A percentile compares a stretch with the other conserved stretches of the same genome.
These are phyloP conservation scores for Aspergillus sp. DNA, from an alignment of 2,329 filamentous ascomycete genomes.

Conservation along the genomic window DNA sequence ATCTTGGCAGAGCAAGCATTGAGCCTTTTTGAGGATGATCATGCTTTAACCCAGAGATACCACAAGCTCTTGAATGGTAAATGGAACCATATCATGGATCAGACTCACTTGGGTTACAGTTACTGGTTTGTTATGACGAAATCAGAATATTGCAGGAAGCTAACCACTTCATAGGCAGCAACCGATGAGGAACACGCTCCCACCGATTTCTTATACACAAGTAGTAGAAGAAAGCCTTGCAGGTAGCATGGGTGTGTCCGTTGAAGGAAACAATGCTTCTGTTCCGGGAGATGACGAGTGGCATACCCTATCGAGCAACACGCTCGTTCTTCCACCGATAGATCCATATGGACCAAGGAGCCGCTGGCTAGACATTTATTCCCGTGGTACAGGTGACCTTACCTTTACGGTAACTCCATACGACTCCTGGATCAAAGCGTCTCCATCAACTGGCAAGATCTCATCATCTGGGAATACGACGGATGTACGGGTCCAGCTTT, in stretches of 20 bases:
- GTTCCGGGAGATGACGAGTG: constrained; percentile 64
- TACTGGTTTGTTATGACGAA: constrained; percentile 28
- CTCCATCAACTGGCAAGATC: constrained; percentile 47
- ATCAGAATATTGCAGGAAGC: not conserved
- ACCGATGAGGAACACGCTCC: constrained; percentile 65
- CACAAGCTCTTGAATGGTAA: constrained; percentile 57
- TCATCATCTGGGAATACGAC: constrained; percentile 33
- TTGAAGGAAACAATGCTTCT: constrained; percentile 63
- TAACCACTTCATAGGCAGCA: constrained; percentile 57
- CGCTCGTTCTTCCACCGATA: constrained; percentile 52
- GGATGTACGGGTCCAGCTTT: constrained; percentile 51
- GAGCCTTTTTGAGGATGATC: constrained; percentile 53
- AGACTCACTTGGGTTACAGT: constrained; percentile 47
- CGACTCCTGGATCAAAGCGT: constrained; percentile 50
- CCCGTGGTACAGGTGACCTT: constrained; percentile 51
- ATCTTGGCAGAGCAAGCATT: constrained; percentile 49
- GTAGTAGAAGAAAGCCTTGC: constrained; percentile 53
- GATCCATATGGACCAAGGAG: constrained; percentile 54
- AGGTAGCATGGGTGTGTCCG: constrained; percentile 59
- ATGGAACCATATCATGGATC: constrained; percentile 60
- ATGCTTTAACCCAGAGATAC: constrained; percentile 53
- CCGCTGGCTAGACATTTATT: constrained; percentile 62
- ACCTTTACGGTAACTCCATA: constrained; percentile 49
- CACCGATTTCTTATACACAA: constrained; percentile 58
- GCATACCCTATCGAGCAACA: constrained; percentile 50